Conservation (phyloP, 768 basidiomycete genomes). For the Candolleomyces eurysporus region DNA sequence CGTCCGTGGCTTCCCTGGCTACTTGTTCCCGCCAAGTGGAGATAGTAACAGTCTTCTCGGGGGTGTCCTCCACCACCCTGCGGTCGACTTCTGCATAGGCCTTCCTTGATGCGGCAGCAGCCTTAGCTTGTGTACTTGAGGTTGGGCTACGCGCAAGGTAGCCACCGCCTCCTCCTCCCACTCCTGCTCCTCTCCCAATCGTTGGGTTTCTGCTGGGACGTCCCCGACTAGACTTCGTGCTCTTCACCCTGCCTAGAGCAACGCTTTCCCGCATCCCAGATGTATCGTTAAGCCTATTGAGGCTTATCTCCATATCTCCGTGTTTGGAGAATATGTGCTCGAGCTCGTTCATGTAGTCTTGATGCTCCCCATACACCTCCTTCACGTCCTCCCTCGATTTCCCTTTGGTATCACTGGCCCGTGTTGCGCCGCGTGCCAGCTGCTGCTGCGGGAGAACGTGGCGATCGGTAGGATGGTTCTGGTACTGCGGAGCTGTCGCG, state of each 20-base stretch:
- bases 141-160: no score
- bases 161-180: not conserved
- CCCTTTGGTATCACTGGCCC: not conserved
- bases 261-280: conserved; percentile 10
- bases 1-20: conserved; percentile 35
- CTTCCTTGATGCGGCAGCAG: no score
- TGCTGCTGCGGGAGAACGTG: conserved; percentile 8
- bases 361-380: conserved; percentile 30
- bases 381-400: not conserved
- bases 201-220: not conserved
- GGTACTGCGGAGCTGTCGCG: conserved; percentile 4
- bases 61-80: conserved; percentile 45
- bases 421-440: not conserved
- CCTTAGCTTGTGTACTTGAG: not conserved
- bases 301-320: conserved; percentile 21
- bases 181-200: not conserved
- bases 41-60: conserved; percentile 52
- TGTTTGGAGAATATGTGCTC: conserved; percentile 25
- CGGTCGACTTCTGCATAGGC: conserved; percentile 17
- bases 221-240: not conserved
- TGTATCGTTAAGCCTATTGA: conserved; percentile 13
- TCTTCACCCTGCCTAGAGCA: conserved; percentile 14
- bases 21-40: conserved; percentile 57
- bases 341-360: conserved; percentile 29
- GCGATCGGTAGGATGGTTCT: conserved; percentile 4